Evolutionary conservation across 2,329 filamentous ascomycete genomes (phyloP).

Genomic region (Neopestalotiopsis rosae): DNA sequence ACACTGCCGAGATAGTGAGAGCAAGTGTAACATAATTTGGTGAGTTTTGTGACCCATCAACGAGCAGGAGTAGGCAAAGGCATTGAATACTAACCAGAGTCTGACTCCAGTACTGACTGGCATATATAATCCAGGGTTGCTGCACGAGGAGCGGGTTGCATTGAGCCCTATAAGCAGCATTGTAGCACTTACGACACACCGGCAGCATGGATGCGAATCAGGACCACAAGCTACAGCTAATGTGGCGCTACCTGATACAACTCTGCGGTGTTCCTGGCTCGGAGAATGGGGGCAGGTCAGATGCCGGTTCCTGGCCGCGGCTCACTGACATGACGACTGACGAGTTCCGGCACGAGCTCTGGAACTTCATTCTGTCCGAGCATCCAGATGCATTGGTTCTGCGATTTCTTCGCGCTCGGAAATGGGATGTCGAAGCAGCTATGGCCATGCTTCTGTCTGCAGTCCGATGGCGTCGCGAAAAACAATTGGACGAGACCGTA

Average conservation of each 20-base stretch:
- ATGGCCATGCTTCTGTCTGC: conserved; percentile 44
- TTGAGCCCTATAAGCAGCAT: too few relatives aligned
- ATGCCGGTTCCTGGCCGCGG: conserved; percentile 38
- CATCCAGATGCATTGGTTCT: conserved; percentile 44
- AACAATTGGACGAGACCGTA: conserved; percentile 38
- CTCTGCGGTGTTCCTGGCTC: conserved; percentile 35
- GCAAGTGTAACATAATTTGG: too few relatives aligned
- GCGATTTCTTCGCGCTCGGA: conserved; percentile 46
- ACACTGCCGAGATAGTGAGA: too few relatives aligned
- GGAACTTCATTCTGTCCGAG: conserved; percentile 34
- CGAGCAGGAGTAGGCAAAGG: too few relatives aligned
- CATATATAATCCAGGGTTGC: too few relatives aligned
- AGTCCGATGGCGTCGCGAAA: conserved; percentile 43
- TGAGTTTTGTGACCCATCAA: too few relatives aligned
- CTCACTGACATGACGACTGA: conserved; percentile 21
- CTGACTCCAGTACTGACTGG: too few relatives aligned
- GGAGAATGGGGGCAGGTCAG: neutral
- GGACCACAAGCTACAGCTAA: conserved; percentile 9
- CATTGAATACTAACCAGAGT: too few relatives aligned
- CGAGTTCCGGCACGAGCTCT: conserved; percentile 30
- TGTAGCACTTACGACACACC: neutral
- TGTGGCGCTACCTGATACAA: neutral
- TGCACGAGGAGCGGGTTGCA: too few relatives aligned
- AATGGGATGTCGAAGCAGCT: conserved; percentile 45
- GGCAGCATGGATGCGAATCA: neutral